phyloP scores from a whole-genome alignment of 78 protist species.

The Dictyostelium capitatum region DNA sequence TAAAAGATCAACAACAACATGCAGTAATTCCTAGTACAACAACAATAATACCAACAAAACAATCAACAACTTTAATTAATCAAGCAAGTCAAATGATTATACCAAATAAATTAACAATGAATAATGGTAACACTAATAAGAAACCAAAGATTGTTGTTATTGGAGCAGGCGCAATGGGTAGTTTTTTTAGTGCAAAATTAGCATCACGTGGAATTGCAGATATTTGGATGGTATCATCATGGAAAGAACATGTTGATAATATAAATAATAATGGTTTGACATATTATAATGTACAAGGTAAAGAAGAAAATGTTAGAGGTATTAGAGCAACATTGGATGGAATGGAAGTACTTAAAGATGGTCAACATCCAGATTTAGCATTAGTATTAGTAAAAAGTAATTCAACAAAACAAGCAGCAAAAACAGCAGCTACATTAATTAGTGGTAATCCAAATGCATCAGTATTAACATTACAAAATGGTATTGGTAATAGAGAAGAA shows the following conservation, averaged over 20 bases:
- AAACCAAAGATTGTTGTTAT: slow-evolving; percentile 64
- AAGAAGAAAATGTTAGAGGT: slow-evolving; percentile 35
- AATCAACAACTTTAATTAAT: background rate
- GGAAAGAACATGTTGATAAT: slow-evolving; percentile 79
- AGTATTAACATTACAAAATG: slow-evolving; percentile 91
- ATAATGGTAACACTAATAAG: background rate
- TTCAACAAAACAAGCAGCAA: slow-evolving; percentile 75
- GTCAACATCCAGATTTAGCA: slow-evolving; percentile 64
- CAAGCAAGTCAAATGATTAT: background rate
- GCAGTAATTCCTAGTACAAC: background rate
- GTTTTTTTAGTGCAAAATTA: slow-evolving; percentile 76
- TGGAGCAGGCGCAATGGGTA: slow-evolving; percentile 89
- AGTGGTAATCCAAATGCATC: slow-evolving; percentile 58
- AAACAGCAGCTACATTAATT: slow-evolving; percentile 31
- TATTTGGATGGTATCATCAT: slow-evolving; percentile 85
- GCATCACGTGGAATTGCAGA: slow-evolving; percentile 35
- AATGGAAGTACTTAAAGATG: slow-evolving; percentile 65
- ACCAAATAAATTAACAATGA: background rate
- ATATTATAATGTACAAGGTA: slow-evolving; percentile 47
- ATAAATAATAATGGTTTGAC: slow-evolving; percentile 70
- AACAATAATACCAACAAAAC: background rate
- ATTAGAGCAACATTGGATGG: slow-evolving; percentile 71
- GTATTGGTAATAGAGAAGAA: slow-evolving; percentile 89
- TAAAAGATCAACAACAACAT: background rate
- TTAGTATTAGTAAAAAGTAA: slow-evolving; percentile 77